These are phyloP conservation scores for Plasmodium relictum DNA, from an alignment of 169 alveolate genomes.

Conservation along the genomic window DNA sequence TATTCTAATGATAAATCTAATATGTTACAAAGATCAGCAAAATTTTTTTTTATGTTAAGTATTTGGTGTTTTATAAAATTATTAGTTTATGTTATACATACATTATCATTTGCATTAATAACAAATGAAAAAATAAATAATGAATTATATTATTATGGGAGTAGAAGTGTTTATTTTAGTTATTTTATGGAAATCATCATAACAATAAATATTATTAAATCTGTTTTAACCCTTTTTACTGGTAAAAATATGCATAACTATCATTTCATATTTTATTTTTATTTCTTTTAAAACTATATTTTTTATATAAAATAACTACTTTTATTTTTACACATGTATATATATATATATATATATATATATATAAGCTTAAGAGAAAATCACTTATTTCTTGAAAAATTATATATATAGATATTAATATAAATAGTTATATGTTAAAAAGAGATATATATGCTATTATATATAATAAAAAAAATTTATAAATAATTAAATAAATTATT, in stretches of 20 bases:
- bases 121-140: constrained; percentile 15
- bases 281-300: too few species aligned
- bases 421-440: too few species aligned
- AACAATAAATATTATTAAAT: constrained; percentile 38
- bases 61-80: constrained; percentile 70
- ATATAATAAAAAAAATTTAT: not conserved
- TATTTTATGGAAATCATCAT: constrained; percentile 51
- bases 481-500: too few species aligned
- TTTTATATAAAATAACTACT: not conserved
- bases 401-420: not conserved
- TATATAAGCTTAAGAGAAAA: not conserved
- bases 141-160: constrained; percentile 4
- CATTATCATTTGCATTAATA: constrained; percentile 23
- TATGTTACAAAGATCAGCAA: constrained; percentile 29
- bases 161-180: constrained; percentile 31
- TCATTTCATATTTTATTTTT: not conserved
- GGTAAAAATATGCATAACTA: constrained; percentile 5
- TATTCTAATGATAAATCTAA: constrained; percentile 43
- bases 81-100: constrained; percentile 16
- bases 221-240: constrained; percentile 64
- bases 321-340: not conserved
- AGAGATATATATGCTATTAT: too few species aligned
- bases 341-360: not conserved
- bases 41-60: constrained; percentile 42
- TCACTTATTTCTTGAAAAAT: not conserved